Conservation (phyloP, 768 basidiomycete species). For the Hemileccinum impolitum region DNA sequence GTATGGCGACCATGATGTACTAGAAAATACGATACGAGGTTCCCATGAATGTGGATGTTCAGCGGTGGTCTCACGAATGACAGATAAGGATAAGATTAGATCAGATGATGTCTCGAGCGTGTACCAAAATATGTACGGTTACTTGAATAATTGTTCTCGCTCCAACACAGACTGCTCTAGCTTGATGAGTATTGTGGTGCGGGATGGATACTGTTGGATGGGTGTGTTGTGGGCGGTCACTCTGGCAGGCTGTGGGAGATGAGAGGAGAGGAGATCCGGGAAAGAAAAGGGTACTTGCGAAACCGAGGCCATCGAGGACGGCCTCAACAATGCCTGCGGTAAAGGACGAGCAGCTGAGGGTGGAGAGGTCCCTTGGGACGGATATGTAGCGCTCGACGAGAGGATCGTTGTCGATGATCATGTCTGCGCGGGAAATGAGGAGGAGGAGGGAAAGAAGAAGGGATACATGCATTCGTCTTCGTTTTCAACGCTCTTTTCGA, state of each 20-base stretch:
- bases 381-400: slow-evolving; percentile 88
- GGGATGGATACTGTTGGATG: slow-evolving; percentile 69
- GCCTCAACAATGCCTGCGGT: slow-evolving; percentile 98
- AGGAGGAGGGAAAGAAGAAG: neutral
- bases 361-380: slow-evolving; percentile 90
- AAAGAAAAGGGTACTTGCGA: slow-evolving; percentile 55
- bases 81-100: slow-evolving; percentile 20
- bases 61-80: neutral
- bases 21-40: too few relatives aligned
- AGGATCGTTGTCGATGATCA: slow-evolving; percentile 98
- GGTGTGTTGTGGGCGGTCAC: slow-evolving; percentile 96
- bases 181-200: slow-evolving; percentile 97
- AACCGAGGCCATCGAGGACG: slow-evolving; percentile 88
- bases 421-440: slow-evolving; percentile 52
- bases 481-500: slow-evolving; percentile 95
- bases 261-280: slow-evolving; percentile 5
- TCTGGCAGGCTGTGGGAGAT: slow-evolving; percentile 71
- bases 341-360: slow-evolving; percentile 94
- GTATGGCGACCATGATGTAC: slow-evolving; percentile 52
- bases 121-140: slow-evolving; percentile 20
- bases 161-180: slow-evolving; percentile 90
- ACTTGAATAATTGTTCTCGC: slow-evolving; percentile 88
- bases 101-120: neutral
- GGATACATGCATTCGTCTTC: slow-evolving; percentile 82
- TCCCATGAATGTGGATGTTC: too few relatives aligned